phyloP scores from a whole-genome alignment of 164 flowering plant species.

The Umbellularia californica region DNA sequence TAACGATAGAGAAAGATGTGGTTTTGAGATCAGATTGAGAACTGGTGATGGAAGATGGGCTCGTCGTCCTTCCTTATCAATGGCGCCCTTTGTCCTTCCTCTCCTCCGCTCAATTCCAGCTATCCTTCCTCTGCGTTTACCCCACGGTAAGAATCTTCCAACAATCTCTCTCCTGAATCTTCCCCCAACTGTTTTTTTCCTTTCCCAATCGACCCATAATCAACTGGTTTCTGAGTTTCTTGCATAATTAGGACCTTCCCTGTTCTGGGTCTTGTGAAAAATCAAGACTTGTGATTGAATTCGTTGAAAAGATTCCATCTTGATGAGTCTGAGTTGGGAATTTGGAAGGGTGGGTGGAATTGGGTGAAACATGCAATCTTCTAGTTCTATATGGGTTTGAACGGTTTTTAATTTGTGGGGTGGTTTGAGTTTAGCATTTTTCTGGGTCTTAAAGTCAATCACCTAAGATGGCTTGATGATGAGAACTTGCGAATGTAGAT shows the following conservation, averaged over 20 bases:
- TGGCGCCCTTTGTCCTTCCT: not conserved
- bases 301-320: not conserved
- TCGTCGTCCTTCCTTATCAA: not conserved
- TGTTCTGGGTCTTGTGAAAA: not conserved
- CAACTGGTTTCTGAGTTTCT: not conserved
- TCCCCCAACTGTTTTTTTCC: not conserved
- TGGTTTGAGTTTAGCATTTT: not conserved
- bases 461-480: not conserved
- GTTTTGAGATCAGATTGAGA: not conserved
- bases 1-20: not conserved
- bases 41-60: not conserved
- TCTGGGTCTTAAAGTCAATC: not conserved
- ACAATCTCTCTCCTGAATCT: not conserved
- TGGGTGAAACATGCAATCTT: no score
- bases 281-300: not conserved
- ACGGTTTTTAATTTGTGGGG: not conserved
- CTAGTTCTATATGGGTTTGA: not conserved
- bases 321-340: not conserved
- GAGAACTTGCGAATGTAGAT: not conserved
- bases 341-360: not conserved
- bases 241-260: not conserved
- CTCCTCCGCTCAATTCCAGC: not conserved
- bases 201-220: not conserved
- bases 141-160: not conserved
- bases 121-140: not conserved